phyloP scores from a whole-genome alignment of 208 protist genomes.

The Herpetomonas samuelpessoai region DNA sequence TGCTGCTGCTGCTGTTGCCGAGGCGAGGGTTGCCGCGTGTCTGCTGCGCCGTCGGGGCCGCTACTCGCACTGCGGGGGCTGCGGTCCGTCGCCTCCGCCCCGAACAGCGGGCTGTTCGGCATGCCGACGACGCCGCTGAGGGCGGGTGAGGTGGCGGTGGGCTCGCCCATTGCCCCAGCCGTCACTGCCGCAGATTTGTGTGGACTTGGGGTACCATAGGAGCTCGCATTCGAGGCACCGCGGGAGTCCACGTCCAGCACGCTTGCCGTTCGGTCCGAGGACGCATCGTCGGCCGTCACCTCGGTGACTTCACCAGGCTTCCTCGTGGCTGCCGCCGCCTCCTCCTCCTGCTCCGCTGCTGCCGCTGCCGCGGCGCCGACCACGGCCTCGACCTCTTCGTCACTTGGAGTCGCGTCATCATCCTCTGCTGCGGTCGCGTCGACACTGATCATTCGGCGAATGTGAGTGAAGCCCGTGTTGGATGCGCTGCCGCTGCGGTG shows the following conservation, averaged over 20 bases:
- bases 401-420: constrained; percentile 4
- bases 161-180: not conserved
- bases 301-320: not conserved
- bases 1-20: constrained; percentile 7
- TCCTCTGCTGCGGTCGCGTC: not conserved
- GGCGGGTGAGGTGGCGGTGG: too few species aligned
- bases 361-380: not conserved
- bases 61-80: too few species aligned
- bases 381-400: not conserved
- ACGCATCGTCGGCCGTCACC: constrained; percentile 9
- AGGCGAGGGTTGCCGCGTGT: not conserved
- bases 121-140: not conserved
- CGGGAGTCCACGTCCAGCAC: constrained; percentile 25
- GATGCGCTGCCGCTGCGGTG: not conserved
- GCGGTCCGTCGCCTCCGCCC: too few species aligned
- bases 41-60: constrained; percentile 5
- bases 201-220: constrained; percentile 4
- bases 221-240: constrained; percentile 23
- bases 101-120: not conserved
- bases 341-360: not conserved
- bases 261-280: constrained; percentile 48
- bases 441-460: constrained; percentile 20
- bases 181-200: too few species aligned
- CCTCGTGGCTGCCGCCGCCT: not conserved
- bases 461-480: not conserved